Conservation (phyloP, 768 basidiomycete species). For the Vishniacozyma victoriae region DNA sequence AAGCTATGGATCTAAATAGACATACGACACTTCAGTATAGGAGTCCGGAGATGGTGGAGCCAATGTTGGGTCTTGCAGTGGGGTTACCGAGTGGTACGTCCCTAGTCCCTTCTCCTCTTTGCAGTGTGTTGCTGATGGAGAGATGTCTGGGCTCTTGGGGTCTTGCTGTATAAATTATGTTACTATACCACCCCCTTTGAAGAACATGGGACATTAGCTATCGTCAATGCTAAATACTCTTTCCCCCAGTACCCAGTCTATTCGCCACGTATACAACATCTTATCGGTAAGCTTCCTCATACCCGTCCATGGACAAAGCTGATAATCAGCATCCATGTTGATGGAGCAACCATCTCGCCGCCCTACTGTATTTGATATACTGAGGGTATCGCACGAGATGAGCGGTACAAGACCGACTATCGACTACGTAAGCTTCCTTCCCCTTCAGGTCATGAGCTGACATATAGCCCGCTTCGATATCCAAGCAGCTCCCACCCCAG, state of each 20-base stretch:
- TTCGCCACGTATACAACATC: slow-evolving; percentile 69
- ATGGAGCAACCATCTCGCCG: slow-evolving; percentile 81
- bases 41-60: slow-evolving; percentile 97
- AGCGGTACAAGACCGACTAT: slow-evolving; percentile 80
- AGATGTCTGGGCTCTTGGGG: slow-evolving; percentile 97
- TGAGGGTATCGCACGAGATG: slow-evolving; percentile 73
- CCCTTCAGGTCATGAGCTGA: not conserved
- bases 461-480: slow-evolving; percentile 21
- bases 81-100: slow-evolving; percentile 44
- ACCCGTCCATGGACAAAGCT: not conserved
- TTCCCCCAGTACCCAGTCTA: slow-evolving; percentile 84
- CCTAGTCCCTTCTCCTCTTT: not conserved
- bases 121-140: slow-evolving; percentile 1
- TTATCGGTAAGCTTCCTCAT: slow-evolving; percentile 60
- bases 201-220: slow-evolving; percentile 92
- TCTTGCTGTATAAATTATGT: slow-evolving; percentile 94
- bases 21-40: slow-evolving; percentile 96
- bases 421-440: slow-evolving; percentile 54
- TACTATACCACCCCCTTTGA: slow-evolving; percentile 99
- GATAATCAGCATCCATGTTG: slow-evolving; percentile 71
- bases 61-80: slow-evolving; percentile 42
- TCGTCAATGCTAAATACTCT: slow-evolving; percentile 91
- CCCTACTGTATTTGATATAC: slow-evolving; percentile 80
- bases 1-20: slow-evolving; percentile 86
- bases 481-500: slow-evolving; percentile 13